Base-by-base conservation (phyloP, 129 eudicot species). In the Arctium lappa region DNA sequence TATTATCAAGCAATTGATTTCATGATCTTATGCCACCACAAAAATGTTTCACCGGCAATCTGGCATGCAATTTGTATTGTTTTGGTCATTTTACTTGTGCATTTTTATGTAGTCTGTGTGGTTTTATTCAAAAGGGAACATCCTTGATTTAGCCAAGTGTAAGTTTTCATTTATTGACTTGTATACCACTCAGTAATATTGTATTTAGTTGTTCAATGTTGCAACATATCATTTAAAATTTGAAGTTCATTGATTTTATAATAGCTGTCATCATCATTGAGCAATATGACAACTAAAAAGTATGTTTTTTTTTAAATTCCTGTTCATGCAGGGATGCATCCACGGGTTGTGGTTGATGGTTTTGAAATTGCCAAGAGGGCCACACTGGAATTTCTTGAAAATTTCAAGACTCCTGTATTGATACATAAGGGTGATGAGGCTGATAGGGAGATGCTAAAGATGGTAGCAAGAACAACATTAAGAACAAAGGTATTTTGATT, bases 351-450 rank as follows among this genome's bases (percentile, higher is more conserved):
- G 77, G 99, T 95, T 72, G 99, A 95, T 90, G 99, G 99, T 80
- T 95, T 95, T 84, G 99, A 95, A 86, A 95, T 95, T 78, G 99
- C 99, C 39, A 95, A 93, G 88, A 91, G 78, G 85, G 99, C 99
- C 48, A 93, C 98, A 15, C 87, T 95, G 27, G 89, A 90, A 65
- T 93, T 93, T 88, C 94, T 95, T 48, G 99, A 95, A 69, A 93
- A 88, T 78, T 95, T 95, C 37, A 95, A 91, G 87, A 95, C 99
- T 86, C 95, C 95, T 50, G 99, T 93, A 39, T 92, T 91, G 78
- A 91, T 60, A 60, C 29, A 60, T 29, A 60, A 90, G 91, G 99
- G 99, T 80, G 90, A 90, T 31, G 91, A 86, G 18, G 97, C 97
- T 62, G 99, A 95, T 84, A 93, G 80, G 80, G 99, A 95, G 87